Evolutionary conservation across 768 basidiomycete genomes (phyloP), one percentile per base, ranked within the genome.

Genomic region (Amanita molliuscula): DNA sequence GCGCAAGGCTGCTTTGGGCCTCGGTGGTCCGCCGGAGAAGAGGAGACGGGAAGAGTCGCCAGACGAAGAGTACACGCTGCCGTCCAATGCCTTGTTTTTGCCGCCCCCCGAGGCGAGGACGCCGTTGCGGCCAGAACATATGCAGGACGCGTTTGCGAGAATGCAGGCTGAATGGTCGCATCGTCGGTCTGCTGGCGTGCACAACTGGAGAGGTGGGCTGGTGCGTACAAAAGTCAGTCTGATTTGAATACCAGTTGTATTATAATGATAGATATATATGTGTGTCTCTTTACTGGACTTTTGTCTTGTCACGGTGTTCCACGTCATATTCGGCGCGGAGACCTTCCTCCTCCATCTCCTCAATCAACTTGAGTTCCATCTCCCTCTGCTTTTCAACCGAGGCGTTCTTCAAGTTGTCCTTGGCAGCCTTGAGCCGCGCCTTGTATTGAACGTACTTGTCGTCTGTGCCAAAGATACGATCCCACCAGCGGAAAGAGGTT

Each of bases 401-500:
- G 44, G 77, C 75, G 55, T 67, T 68, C 61, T 74, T 75, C 74
- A 75, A 71, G 5, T 68, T 63, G 16, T 66, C 67, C 71, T 82
- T 82, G 50, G 79, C 82, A 6, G 77, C 79, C 20, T 71, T 65
- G 25, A 94, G 66, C 33, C 81, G 79, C 41, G 68, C 71, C 54
- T 83, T 79, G 73, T 94, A 92, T 29, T 78, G 82, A 18, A 73
- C 79, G 70, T 96, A 98, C 72, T 89, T 91, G 66, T 73, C 66
- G 60, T 99, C 95, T 0, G 95, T 98, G 45, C 93, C 93, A 60
- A 88, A 83, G 56, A 91, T 67, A 53, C 77, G 76, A 65, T 98
- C 95, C 65, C 87, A 90, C 85, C 89, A 95, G 35, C 92, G 80
- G 81, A 96, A 96, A 18, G 85, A 88, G 6, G 92, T 94, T 7